Base-by-base conservation (phyloP, 2,329 filamentous ascomycete species). In the Colletotrichum sublineola region DNA sequence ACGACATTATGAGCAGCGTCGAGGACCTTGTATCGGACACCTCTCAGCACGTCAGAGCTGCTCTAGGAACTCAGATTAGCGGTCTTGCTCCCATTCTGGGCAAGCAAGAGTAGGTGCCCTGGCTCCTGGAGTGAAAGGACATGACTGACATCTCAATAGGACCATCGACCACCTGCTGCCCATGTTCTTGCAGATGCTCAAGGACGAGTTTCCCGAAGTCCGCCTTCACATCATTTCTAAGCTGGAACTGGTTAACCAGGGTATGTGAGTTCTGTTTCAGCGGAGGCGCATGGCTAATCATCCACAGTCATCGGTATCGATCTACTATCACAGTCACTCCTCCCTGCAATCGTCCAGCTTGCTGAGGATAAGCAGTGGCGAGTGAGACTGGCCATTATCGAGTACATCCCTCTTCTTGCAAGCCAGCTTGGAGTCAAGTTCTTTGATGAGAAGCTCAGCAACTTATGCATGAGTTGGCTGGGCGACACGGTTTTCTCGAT, bases 301-400 rank as follows among this genome's bases (percentile, higher is more conserved):
- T 18, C 24, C 5, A 11, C 60, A 95, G 96, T 99, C 73, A 99
- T 99, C 81, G 96, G 96, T 74, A 99, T 99, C 82, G 96, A 99
- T 74, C 90, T 97, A 24, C 91, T 99, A 62, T 98, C 96, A 58
- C 95, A 98, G 82, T 98, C 96, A 33, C 92, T 99, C 67, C 93
- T 99, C 62, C 96, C 97, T 15, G 96, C 96, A 56, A 99, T 99
- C 79, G 95, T 98, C 44, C 95, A 98, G 82, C 89, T 99, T 77
- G 96, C 96, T 67, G 96, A 98, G 84, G 96, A 99, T 84, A 99
- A 99, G 89, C 95, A 98, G 86, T 99, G 96, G 96, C 92, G 96
- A 79, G 96, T 99, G 73, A 93, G 96, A 77, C 89, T 99, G 76
- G 96, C 96, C 73, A 99, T 99, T 81, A 99, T 99, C 82, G 96